Conservation (phyloP, 177 flowering plant genomes). For the Vitis hybrid region DNA sequence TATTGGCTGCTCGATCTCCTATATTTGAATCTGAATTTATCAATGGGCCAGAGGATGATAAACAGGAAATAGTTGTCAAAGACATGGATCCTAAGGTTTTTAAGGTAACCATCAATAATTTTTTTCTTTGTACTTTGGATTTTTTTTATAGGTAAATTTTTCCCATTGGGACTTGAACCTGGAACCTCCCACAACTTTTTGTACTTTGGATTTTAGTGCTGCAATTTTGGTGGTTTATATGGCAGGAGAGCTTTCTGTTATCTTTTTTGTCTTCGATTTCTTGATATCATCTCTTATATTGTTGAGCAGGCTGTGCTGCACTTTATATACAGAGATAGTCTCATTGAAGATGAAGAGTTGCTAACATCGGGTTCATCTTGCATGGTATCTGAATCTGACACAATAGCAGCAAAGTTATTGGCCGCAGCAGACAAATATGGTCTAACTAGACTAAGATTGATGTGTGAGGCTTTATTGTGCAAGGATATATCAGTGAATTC, state of each 20-base stretch:
- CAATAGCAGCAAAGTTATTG: slow-evolving; percentile 65
- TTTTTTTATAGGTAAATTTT: too few relatives aligned
- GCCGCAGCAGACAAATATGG: slow-evolving; percentile 82
- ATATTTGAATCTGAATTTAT: slow-evolving; percentile 57
- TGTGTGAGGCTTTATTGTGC: slow-evolving; percentile 81
- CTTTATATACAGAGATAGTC: slow-evolving; percentile 70
- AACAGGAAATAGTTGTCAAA: slow-evolving; percentile 43
- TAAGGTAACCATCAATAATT: slow-evolving; percentile 42
- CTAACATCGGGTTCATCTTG: slow-evolving; percentile 42
- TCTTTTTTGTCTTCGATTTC: slow-evolving; percentile 4
- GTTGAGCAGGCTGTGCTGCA: slow-evolving; percentile 71
- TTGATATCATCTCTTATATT: slow-evolving; percentile 6
- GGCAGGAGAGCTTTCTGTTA: background rate
- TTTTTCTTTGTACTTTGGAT: background rate
- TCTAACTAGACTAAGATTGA: slow-evolving; percentile 57
- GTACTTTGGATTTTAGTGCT: slow-evolving; percentile 2
- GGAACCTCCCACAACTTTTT: background rate
- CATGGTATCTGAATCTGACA: slow-evolving; percentile 43
- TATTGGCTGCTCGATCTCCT: slow-evolving; percentile 80
- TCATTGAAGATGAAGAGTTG: slow-evolving; percentile 60
- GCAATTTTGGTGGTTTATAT: background rate
- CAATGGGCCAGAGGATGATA: slow-evolving; percentile 37
- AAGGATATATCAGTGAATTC: slow-evolving; percentile 73
- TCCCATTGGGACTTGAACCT: too few relatives aligned
- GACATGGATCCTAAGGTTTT: slow-evolving; percentile 84